Evolutionary conservation across 2,329 filamentous ascomycete genomes (phyloP).

Genomic region (Pyrenochaeta sp.): DNA sequence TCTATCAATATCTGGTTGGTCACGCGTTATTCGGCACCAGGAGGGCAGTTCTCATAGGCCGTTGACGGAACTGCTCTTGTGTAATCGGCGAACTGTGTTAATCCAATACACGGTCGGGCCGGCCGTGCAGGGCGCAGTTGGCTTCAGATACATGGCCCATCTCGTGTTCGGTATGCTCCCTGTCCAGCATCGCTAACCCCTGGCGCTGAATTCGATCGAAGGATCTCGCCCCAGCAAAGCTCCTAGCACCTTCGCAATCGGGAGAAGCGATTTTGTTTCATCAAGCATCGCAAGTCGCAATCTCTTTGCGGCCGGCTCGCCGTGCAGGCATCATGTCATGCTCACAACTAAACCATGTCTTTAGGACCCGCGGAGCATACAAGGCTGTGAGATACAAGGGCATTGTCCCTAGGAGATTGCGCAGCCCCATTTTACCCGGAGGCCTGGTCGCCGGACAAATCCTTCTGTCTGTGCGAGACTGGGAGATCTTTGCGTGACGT

Average conservation of each 20-base stretch:
- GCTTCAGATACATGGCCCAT: background rate
- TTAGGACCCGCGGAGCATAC: background rate
- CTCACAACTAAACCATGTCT: background rate
- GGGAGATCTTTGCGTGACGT: conserved; percentile 7
- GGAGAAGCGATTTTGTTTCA: background rate
- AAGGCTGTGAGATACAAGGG: background rate
- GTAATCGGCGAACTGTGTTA: background rate
- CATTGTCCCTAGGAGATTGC: background rate
- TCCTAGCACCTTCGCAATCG: background rate
- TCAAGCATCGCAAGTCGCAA: background rate
- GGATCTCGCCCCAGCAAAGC: background rate
- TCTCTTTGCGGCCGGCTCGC: background rate
- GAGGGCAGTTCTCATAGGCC: background rate
- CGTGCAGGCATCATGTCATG: background rate
- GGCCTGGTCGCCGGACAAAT: conserved; percentile 1
- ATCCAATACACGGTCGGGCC: background rate
- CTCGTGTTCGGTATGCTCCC: background rate
- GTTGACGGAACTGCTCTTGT: background rate
- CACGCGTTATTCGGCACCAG: background rate
- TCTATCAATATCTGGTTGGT: background rate
- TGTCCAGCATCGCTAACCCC: background rate
- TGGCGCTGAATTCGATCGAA: background rate
- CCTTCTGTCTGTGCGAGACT: conserved; percentile 5
- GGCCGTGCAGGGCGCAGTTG: background rate
- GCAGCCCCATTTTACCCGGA: conserved; percentile 9